Base-by-base conservation (phyloP, 768 basidiomycete genomes). In the Cytidiella melzeri region DNA sequence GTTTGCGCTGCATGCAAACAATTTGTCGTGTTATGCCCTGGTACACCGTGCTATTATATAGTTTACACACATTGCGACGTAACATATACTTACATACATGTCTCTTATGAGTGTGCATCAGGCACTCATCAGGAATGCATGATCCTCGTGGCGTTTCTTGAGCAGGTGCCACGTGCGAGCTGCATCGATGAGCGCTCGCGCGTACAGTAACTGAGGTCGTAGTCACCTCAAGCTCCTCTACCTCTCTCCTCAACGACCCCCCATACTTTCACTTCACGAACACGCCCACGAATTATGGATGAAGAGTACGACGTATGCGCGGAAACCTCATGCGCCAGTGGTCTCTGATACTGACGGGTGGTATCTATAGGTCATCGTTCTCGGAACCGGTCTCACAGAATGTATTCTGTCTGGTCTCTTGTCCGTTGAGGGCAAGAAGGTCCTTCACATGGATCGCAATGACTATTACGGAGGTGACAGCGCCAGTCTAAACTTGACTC, bases 391-490 rank as follows among this genome's bases (percentile, higher is more conserved):
- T 54, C 73, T 99, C 64, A 97, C 95, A 24, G 96, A 99, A 69
- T 98, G 96, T 72, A 94, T 98, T 67, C 82, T 99, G 54, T 98
- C 96, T 13, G 96, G 96, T 30, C 72, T 99, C 60, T 77, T 99
- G 60, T 98, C 95, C n/a, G 95, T 97, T 40, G 96, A 97, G 67
- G 95, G 96, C 55, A 97, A 98, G 80, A 99, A 98, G 73, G 96
- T 99, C 61, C 83, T 99, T 44, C 96, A 99, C 70, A 97, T 96
- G 79, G 93, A 95, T 70, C 77, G 92, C 62, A 98, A 98, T 62
- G 95, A 99, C 69, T 99, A 99, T 70, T 99, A 99, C 55, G 96
- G 96, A 40, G 96, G 90, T 48, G 96, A 97, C 64, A 89, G 90
- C 63, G 96, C 96, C 41, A 92, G 89, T 73, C 73, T 98, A 67